Conservation (phyloP, 2,329 filamentous ascomycete genomes). For the Saccharata proteae region DNA sequence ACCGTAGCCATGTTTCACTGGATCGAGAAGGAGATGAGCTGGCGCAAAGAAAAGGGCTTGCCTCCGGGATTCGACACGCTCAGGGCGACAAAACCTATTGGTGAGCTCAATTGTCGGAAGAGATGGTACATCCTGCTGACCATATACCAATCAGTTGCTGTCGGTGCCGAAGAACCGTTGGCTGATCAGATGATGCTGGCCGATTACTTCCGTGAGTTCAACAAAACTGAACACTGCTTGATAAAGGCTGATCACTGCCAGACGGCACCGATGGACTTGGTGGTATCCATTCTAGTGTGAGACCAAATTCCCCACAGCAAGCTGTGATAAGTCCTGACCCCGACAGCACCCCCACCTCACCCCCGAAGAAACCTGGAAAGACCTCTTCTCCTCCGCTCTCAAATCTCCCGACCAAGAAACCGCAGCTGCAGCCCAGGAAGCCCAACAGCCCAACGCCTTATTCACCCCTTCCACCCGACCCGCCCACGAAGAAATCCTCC, state of each 20-base stretch:
- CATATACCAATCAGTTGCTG: conserved; percentile 46
- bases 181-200: conserved; percentile 63
- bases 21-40: conserved; percentile 76
- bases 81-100: conserved; percentile 59
- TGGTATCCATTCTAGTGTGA: conserved; percentile 35
- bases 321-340: not conserved
- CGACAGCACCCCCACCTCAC: conserved; percentile 39
- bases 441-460: conserved; percentile 29
- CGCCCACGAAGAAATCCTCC: conserved; percentile 80
- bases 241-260: conserved; percentile 17
- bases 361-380: conserved; percentile 36
- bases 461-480: conserved; percentile 66
- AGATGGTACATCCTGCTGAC: too few relatives aligned
- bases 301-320: conserved; percentile 2
- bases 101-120: conserved; percentile 15
- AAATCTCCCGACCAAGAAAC: conserved; percentile 20
- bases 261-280: conserved; percentile 38
- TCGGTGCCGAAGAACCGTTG: conserved; percentile 76
- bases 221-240: conserved; percentile 14
- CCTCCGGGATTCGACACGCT: conserved; percentile 62
- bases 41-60: conserved; percentile 59
- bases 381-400: conserved; percentile 28
- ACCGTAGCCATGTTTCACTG: conserved; percentile 84
- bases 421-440: conserved; percentile 22
- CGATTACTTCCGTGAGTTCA: conserved; percentile 64